These are phyloP conservation scores for Yamadazyma kanchanaburiensis DNA, from an alignment of 1,139 yeast species.

Conservation along the genomic window DNA sequence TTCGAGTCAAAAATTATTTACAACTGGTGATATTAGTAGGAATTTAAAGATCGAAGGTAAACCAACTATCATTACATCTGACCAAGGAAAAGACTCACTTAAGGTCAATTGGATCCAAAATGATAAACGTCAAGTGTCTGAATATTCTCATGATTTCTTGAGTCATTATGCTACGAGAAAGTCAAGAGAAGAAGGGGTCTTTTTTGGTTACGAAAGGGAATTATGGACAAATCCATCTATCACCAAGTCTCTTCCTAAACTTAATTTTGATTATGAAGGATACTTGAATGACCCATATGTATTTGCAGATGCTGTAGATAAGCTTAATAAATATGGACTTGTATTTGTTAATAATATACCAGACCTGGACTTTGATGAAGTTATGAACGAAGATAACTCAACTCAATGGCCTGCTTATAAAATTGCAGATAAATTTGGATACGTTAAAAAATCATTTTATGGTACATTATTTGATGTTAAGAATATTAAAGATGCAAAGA, in stretches of 20 bases:
- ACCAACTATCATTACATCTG: slow-evolving; percentile 23
- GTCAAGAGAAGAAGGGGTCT: slow-evolving; percentile 29
- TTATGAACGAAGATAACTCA: slow-evolving; percentile 28
- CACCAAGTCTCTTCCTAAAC: slow-evolving; percentile 14
- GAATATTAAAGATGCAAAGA: slow-evolving; percentile 57
- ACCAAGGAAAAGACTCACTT: slow-evolving; percentile 21
- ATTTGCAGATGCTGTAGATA: slow-evolving; percentile 40
- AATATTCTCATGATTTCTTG: slow-evolving; percentile 48
- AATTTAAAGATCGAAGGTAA: slow-evolving; percentile 20
- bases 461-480: slow-evolving; percentile 73
- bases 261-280: slow-evolving; percentile 35
- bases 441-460: slow-evolving; percentile 69
- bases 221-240: slow-evolving; percentile 37
- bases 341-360: slow-evolving; percentile 56
- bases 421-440: slow-evolving; percentile 64
- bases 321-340: slow-evolving; percentile 58
- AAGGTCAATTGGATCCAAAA: slow-evolving; percentile 53
- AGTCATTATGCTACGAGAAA: slow-evolving; percentile 35
- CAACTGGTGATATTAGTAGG: slow-evolving; percentile 49
- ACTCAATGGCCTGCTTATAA: slow-evolving; percentile 38
- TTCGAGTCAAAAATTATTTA: slow-evolving; percentile 63
- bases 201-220: slow-evolving; percentile 31
- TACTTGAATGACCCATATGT: slow-evolving; percentile 36
- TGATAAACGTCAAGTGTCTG: slow-evolving; percentile 32
- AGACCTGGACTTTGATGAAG: slow-evolving; percentile 17